phyloP scores from a whole-genome alignment of 2,329 filamentous ascomycete species.

The Macrophomina tecta region DNA sequence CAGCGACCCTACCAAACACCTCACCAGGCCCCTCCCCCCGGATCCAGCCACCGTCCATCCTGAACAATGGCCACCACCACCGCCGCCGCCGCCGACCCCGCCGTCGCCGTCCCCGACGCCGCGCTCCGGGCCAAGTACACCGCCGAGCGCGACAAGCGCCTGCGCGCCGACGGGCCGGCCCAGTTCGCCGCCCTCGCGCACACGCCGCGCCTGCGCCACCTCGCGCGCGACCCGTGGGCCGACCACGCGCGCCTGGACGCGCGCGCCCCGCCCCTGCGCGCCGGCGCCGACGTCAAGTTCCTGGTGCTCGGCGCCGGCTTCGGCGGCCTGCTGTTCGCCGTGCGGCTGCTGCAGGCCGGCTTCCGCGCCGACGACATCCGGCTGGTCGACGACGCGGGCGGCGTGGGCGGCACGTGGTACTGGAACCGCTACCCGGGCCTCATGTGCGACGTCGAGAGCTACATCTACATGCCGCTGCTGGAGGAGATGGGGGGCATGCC shows the following conservation, averaged over 20 bases:
- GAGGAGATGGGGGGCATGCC: constrained; percentile 50
- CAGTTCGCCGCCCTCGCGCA: background rate
- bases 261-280: background rate
- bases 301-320: constrained; percentile 54
- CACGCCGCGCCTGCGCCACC: background rate
- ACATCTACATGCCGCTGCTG: constrained; percentile 41
- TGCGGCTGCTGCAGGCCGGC: constrained; percentile 47
- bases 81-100: background rate
- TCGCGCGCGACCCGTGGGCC: constrained; percentile 37
- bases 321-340: constrained; percentile 51
- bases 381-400: constrained; percentile 34
- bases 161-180: background rate
- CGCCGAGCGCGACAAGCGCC: constrained; percentile 21
- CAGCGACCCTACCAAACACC: too few species aligned
- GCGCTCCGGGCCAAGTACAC: background rate
- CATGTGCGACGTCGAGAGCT: constrained; percentile 28
- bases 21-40: too few species aligned
- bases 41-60: background rate
- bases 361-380: constrained; percentile 44
- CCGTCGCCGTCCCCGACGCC: background rate
- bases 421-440: constrained; percentile 41
- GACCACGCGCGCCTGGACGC: constrained; percentile 17
- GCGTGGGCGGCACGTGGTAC: constrained; percentile 38
- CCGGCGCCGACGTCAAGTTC: constrained; percentile 30
- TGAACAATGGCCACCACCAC: background rate